Percentiles rank a stretch among this genome's conserved stretches.
These are phyloP conservation scores for Bipolaris victoriae DNA, from an alignment of 2,329 filamentous ascomycete species.

Conservation along the genomic window DNA sequence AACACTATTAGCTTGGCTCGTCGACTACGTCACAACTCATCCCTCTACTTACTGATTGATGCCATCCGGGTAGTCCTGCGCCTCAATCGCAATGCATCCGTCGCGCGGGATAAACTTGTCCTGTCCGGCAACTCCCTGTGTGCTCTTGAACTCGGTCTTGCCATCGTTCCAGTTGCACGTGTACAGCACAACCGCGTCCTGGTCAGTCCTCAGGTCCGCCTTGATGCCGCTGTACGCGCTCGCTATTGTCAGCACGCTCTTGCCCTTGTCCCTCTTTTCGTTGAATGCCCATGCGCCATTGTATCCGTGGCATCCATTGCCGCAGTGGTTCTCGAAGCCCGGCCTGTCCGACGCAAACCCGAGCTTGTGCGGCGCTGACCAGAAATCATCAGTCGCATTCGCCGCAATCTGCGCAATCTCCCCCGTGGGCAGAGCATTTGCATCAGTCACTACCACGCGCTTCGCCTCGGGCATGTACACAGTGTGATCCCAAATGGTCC, in stretches of 20 bases:
- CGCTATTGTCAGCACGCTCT: constrained; percentile 34
- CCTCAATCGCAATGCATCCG: constrained; percentile 44
- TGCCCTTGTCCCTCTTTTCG: constrained; percentile 29
- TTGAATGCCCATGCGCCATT: constrained; percentile 43
- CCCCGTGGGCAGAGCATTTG: constrained; percentile 42
- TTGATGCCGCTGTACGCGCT: constrained; percentile 43
- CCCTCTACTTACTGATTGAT: constrained; percentile 42
- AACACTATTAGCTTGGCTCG: constrained; percentile 24
- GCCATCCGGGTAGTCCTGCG: constrained; percentile 44
- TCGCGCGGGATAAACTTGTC: constrained; percentile 43
- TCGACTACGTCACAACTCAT: not conserved
- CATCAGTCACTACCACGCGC: constrained; percentile 35
- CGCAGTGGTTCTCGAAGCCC: constrained; percentile 41
- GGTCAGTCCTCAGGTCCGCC: constrained; percentile 40
- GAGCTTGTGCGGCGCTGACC: constrained; percentile 40
- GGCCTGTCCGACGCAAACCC: constrained; percentile 36
- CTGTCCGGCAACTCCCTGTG: constrained; percentile 35
- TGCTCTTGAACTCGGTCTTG: constrained; percentile 44
- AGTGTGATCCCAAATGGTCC: constrained; percentile 45
- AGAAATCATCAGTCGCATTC: constrained; percentile 40
- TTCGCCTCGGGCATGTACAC: constrained; percentile 40
- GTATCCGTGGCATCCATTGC: constrained; percentile 45
- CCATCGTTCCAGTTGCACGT: constrained; percentile 48
- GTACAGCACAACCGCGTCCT: constrained; percentile 43
- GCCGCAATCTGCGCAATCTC: constrained; percentile 35